Evolutionary conservation across 495 filamentous ascomycete species (phyloP).

Genomic region (Aspergillus steynii): DNA sequence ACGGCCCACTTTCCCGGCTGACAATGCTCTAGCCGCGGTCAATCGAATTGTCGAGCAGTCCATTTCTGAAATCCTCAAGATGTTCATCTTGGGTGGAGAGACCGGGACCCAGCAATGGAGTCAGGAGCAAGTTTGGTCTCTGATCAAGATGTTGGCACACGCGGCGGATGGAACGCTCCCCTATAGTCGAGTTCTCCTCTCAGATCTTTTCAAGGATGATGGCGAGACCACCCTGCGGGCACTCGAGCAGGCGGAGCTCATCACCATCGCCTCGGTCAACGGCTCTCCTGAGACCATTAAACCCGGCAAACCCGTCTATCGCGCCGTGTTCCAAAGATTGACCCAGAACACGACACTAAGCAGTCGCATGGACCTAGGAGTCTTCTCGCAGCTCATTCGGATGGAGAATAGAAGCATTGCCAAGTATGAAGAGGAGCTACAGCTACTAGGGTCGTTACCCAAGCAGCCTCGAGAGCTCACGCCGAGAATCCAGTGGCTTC

Average conservation of each 20-base stretch:
- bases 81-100: conserved; percentile 70
- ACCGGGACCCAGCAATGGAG: conserved; percentile 60
- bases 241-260: conserved; percentile 84
- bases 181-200: conserved; percentile 81
- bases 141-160: conserved; percentile 71
- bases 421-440: conserved; percentile 78
- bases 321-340: conserved; percentile 73
- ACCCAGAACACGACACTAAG: conserved; percentile 70
- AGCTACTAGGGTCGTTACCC: conserved; percentile 59
- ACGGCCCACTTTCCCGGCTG: conserved; percentile 12
- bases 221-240: conserved; percentile 74
- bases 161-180: conserved; percentile 55
- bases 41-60: conserved; percentile 85
- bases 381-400: conserved; percentile 65
- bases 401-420: conserved; percentile 73
- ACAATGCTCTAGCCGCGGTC: conserved; percentile 63
- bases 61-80: conserved; percentile 86
- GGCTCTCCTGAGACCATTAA: conserved; percentile 76
- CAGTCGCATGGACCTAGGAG: conserved; percentile 70
- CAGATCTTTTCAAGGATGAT: conserved; percentile 65
- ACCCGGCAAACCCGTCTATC: conserved; percentile 86
- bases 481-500: conserved; percentile 65
- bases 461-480: conserved; percentile 62
- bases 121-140: conserved; percentile 82
- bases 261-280: conserved; percentile 68